phyloP scores from a whole-genome alignment of 768 basidiomycete species.

The Galerina marginata region DNA sequence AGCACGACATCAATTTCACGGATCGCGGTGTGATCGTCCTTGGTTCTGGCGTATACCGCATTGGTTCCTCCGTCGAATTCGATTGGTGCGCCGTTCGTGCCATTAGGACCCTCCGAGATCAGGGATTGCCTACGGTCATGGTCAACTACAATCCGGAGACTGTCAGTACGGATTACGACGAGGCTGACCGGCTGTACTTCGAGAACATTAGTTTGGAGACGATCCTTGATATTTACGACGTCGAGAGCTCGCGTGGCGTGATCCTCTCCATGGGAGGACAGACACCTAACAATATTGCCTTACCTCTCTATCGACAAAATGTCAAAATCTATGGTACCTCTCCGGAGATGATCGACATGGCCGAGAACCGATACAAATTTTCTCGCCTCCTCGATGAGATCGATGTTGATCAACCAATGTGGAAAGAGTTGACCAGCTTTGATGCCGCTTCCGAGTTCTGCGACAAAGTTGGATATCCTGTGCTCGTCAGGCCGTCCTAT shows the following conservation, averaged over 20 bases:
- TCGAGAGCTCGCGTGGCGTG: conserved; percentile 86
- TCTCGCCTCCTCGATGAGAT: conserved; percentile 97
- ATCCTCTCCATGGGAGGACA: conserved; percentile 99
- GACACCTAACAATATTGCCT: conserved; percentile 97
- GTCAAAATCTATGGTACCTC: conserved; percentile 99
- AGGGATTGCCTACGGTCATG: conserved; percentile 95
- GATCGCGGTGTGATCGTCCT: conserved; percentile 97
- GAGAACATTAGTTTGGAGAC: conserved; percentile 98
- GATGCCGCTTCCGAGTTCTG: conserved; percentile 91
- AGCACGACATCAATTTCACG: conserved; percentile 88
- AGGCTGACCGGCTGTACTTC: conserved; percentile 97
- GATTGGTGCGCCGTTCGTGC: conserved; percentile 99
- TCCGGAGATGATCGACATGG: conserved; percentile 99
- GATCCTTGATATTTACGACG: conserved; percentile 95
- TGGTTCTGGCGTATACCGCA: conserved; percentile 97
- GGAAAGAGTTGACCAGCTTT: conserved; percentile 96
- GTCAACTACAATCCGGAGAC: conserved; percentile 99
- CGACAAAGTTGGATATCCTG: conserved; percentile 91
- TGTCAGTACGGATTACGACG: conserved; percentile 98
- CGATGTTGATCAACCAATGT: conserved; percentile 96
- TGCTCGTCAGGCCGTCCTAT: conserved; percentile 96
- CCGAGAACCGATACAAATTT: conserved; percentile 99
- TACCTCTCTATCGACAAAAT: conserved; percentile 94
- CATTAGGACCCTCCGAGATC: conserved; percentile 94
- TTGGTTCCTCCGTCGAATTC: conserved; percentile 99